Evolutionary conservation across 192 early-diverging fungal species (phyloP).

Genomic region (Backusella westeae): DNA sequence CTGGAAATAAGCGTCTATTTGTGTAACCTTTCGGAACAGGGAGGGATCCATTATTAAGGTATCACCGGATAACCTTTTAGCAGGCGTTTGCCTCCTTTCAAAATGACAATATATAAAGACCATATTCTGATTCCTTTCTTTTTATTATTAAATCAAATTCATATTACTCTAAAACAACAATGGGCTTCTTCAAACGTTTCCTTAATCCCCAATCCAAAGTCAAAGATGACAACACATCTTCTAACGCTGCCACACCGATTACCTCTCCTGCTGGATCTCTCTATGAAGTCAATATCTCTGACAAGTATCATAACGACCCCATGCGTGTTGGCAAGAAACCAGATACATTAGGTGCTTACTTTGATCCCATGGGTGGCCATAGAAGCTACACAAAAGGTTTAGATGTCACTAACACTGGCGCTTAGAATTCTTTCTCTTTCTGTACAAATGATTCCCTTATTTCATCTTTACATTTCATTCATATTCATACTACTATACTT

Average conservation of each 20-base stretch:
- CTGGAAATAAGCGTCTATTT: background rate
- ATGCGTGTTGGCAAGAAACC: conserved; percentile 11
- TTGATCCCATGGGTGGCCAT: conserved; percentile 27
- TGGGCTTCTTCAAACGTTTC: conserved; percentile 11
- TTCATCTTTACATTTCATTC: background rate
- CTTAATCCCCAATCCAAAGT: background rate
- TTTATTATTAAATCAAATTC: background rate
- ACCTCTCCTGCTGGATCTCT: background rate
- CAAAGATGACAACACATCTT: background rate
- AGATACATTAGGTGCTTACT: conserved; percentile 15
- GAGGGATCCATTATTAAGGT: background rate
- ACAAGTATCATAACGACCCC: conserved; percentile 20
- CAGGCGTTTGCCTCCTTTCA: background rate
- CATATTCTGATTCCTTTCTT: background rate
- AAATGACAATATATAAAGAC: background rate
- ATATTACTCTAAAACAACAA: background rate
- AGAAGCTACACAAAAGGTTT: background rate
- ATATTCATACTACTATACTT: background rate
- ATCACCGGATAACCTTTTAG: background rate
- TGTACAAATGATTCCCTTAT: background rate
- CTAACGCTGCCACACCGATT: background rate
- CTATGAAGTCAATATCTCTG: background rate
- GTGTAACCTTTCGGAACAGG: background rate
- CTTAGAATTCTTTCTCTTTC: conserved; percentile 1
- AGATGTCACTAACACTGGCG: conserved; percentile 25